phyloP scores from a whole-genome alignment of 1,284 basidiomycete species.

The Coniferiporia sulphurascens region DNA sequence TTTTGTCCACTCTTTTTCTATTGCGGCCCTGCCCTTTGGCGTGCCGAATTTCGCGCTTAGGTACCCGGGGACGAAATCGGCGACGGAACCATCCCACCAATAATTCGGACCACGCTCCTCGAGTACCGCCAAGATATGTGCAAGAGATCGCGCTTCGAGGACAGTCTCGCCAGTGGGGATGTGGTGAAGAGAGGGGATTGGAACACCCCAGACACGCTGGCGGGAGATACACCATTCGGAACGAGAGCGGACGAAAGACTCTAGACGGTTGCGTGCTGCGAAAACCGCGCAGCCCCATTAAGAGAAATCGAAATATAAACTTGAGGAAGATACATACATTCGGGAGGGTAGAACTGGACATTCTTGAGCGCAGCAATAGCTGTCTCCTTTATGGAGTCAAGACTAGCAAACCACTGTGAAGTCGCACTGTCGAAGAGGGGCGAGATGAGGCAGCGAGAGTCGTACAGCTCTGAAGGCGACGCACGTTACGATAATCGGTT shows the following conservation, averaged over 20 bases:
- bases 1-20: constrained; percentile 55
- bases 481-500: constrained; percentile 87
- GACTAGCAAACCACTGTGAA: constrained; percentile 96
- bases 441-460: not conserved
- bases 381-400: constrained; percentile 76
- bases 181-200: constrained; percentile 88
- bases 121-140: constrained; percentile 76
- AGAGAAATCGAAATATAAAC: constrained; percentile 8
- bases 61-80: constrained; percentile 74
- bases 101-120: constrained; percentile 69
- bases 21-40: constrained; percentile 35
- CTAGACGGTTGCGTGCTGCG: constrained; percentile 78
- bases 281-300: not conserved
- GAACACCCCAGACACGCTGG: constrained; percentile 97
- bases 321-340: constrained; percentile 48
- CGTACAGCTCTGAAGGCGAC: constrained; percentile 23
- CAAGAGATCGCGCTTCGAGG: constrained; percentile 64
- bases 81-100: constrained; percentile 90
- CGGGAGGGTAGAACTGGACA: constrained; percentile 76
- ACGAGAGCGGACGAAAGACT: constrained; percentile 80
- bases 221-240: constrained; percentile 99
- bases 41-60: constrained; percentile 29
- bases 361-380: constrained; percentile 70
- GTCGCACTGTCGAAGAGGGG: constrained; percentile 64
- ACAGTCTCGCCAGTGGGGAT: constrained; percentile 59